These are phyloP conservation scores for Collybia sp. DNA, from an alignment of 768 basidiomycete species.

Conservation along the genomic window DNA sequence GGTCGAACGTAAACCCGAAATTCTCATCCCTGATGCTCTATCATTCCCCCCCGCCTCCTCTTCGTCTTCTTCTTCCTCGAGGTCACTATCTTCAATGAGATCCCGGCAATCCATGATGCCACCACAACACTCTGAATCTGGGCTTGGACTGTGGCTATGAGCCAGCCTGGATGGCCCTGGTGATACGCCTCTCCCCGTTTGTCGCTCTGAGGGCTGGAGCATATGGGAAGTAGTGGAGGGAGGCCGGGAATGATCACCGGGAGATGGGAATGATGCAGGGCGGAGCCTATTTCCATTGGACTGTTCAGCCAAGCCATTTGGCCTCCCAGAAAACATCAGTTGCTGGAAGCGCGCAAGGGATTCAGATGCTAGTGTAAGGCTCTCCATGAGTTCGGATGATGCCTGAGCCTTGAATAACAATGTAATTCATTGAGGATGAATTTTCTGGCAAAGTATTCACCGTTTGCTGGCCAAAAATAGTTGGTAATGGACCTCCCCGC, in stretches of 20 bases:
- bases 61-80: slow-evolving; percentile 7
- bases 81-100: slow-evolving; percentile 24
- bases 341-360: slow-evolving; percentile 52
- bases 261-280: slow-evolving; percentile 22
- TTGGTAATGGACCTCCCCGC: slow-evolving; percentile 29
- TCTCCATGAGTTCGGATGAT: slow-evolving; percentile 47
- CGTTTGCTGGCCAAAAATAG: slow-evolving; percentile 21
- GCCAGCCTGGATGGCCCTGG: neutral
- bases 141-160: slow-evolving; percentile 18
- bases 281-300: slow-evolving; percentile 10
- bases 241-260: slow-evolving; percentile 5
- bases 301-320: slow-evolving; percentile 9
- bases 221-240: no score
- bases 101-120: slow-evolving; percentile 45
- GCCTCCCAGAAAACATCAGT: slow-evolving; percentile 32
- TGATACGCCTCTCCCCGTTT: no score
- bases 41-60: slow-evolving; percentile 10
- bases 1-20: slow-evolving; percentile 13
- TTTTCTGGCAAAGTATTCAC: slow-evolving; percentile 17
- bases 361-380: slow-evolving; percentile 39
- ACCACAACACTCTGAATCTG: slow-evolving; percentile 41
- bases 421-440: slow-evolving; percentile 5
- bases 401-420: slow-evolving; percentile 36
- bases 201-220: no score
- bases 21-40: slow-evolving; percentile 11